Evolutionary conservation across 306 rosid genomes (phyloP), one percentile per base, ranked within the genome.

Genomic region (Quercus variabilis): DNA sequence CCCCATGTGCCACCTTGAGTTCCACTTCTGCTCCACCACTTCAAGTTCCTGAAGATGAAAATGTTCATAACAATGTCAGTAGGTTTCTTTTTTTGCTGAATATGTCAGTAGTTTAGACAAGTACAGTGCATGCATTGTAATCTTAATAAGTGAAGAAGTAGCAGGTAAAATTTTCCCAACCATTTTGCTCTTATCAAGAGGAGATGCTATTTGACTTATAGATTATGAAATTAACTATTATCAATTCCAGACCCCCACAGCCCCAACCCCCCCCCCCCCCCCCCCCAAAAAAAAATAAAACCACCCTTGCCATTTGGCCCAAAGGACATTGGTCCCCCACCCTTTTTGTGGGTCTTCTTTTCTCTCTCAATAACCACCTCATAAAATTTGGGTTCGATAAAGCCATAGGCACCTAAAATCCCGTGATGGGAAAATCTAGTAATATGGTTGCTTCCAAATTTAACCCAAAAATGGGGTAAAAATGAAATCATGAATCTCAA

Each of bases 21-120:
- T 15, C 12, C 3, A 28, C 9, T n/a, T 76, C 69, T 62, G 23
- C 69, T 70, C 49, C 1, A 35, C 76, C n/a, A 71, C 78, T 74
- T 81, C 87, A 78, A 81, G 82, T 79, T 57, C 88, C 88, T 78
- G 88, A 73, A 55, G 71, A 71, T 33, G 20, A 70, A 58, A 35
- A 63, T 11, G n/a, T 43, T 54, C 46, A 55, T 35, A 4, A n/a
- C 21, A 20, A 55, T 33, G 65, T 20, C 65, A 75, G 1, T 18
- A 57, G 49, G 1, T 11, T 49, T 49, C 15, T 49, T 49, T 49
- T 49, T 49, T 49, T 1, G 54, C 54, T 49, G 5, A 12, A 12
- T 10, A 49, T 49, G 54, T 49, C 54, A 49, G 54, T 49, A 12
- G 17, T 49, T 49, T 10, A 10, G 54, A 20, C 9, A 46, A 18